phyloP scores from a whole-genome alignment of 1,284 basidiomycete species.

The Rhizoctonia solani region DNA sequence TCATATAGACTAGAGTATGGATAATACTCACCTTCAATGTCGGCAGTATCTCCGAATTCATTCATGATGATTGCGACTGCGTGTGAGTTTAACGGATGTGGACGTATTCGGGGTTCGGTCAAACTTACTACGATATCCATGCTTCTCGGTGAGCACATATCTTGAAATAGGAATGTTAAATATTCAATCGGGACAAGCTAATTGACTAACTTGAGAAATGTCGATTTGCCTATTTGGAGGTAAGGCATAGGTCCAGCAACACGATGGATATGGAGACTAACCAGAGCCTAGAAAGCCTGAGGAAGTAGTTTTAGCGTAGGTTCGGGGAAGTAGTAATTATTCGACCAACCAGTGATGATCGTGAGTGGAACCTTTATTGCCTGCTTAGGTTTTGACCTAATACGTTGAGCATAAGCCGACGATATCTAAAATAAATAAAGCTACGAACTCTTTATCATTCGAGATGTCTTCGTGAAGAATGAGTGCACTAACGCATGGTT shows the following conservation, averaged over 20 bases:
- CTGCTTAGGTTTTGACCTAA: neutral
- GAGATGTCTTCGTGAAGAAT: neutral
- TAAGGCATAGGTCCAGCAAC: neutral
- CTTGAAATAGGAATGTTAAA: slow-evolving; percentile 47
- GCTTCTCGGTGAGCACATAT: slow-evolving; percentile 85
- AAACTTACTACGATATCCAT: slow-evolving; percentile 77
- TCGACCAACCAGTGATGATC: slow-evolving; percentile 88
- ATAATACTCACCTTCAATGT: slow-evolving; percentile 48
- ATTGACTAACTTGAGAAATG: slow-evolving; percentile 7
- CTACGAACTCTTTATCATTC: neutral
- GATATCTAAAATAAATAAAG: too few relatives aligned
- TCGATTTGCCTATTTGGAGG: neutral
- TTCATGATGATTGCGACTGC: slow-evolving; percentile 94
- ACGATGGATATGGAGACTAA: slow-evolving; percentile 44
- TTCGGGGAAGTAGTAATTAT: neutral
- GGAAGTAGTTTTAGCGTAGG: slow-evolving; percentile 46
- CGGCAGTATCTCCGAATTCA: slow-evolving; percentile 74
- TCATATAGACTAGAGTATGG: slow-evolving; percentile 1
- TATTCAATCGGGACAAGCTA: neutral
- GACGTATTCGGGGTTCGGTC: too few relatives aligned
- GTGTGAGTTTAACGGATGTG: neutral
- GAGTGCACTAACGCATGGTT: slow-evolving; percentile 4
- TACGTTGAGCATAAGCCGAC: too few relatives aligned
- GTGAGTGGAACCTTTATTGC: slow-evolving; percentile 72
- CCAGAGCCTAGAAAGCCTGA: slow-evolving; percentile 88